Base-by-base conservation (phyloP, 176 grass and related monocot genomes). In the Thalia dealbata region DNA sequence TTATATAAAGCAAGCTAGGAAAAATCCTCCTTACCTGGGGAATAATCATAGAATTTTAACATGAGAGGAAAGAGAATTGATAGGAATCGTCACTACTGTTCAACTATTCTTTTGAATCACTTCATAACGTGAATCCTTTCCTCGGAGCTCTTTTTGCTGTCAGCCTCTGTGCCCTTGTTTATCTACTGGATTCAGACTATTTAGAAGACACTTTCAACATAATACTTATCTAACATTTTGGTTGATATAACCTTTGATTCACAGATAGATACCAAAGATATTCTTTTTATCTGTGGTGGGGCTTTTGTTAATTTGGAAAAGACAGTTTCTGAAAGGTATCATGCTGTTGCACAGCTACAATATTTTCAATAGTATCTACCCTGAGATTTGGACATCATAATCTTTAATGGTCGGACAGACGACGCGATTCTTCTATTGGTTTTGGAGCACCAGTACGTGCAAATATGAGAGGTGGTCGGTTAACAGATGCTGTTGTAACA, bases 271-370 rank as follows among this genome's bases (percentile, higher is more conserved):
- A 91, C 85, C 1, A 91, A 85, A 80, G 82, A 91, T 62, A 91
- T 91, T 81, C 89, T 91, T 51, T 91, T 91, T 75, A 83, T 91
- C 69, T 91, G 89, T 3, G 89, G 85, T 41, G 89, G 85, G 44
- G 85, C 89, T 77, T 91, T 91, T 80, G 71, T 88, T 63, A 78
- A 91, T 52, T 85, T 91, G 74, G 85, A 91, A 83, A 91, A 91
- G 78, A 85, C 89, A 67, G 85, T 91, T 76, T 91, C 89, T 26
- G 89, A 85, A 88, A 91, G 89, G 85, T 91, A 58, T 61, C 59
- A 69, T 30, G 58, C 32, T 50, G 63, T 52, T 82, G 38, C 11
- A 22, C 38, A 42, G 30, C 60, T 51, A 46, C 67, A 29, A 78
- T 76, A 26, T 10, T 41, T 24, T 64, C 7, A 45, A 43, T 7